phyloP scores from a whole-genome alignment of 2,329 filamentous ascomycete species.

The Fusarium longipes region DNA sequence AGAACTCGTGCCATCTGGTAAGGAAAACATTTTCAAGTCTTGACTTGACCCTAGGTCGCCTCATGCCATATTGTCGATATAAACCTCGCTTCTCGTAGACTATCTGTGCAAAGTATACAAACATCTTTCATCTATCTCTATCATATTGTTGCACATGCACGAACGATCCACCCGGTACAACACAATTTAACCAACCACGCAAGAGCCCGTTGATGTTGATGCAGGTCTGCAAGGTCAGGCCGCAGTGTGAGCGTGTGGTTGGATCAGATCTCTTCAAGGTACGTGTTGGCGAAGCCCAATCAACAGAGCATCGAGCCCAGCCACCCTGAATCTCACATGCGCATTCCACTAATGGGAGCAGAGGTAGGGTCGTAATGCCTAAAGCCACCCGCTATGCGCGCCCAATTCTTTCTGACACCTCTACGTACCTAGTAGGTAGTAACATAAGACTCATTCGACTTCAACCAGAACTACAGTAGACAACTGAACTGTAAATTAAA shows the following conservation, averaged over 20 bases:
- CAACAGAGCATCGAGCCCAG: slow-evolving; percentile 25
- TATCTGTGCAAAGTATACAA: neutral
- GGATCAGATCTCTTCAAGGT: slow-evolving; percentile 36
- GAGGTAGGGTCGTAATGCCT: slow-evolving; percentile 24
- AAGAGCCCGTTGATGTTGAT: slow-evolving; percentile 29
- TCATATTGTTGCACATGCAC: slow-evolving; percentile 27
- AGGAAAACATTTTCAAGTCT: neutral
- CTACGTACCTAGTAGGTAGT: neutral
- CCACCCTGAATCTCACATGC: slow-evolving; percentile 38
- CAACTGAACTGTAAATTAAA: too few relatives aligned
- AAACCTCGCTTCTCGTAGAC: neutral
- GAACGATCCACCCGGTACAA: slow-evolving; percentile 36
- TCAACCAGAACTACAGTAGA: neutral
- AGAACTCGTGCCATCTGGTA: slow-evolving; percentile 8
- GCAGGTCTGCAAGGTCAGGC: slow-evolving; percentile 40
- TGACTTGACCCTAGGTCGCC: neutral
- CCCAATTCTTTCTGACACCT: slow-evolving; percentile 7
- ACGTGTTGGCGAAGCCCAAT: slow-evolving; percentile 31
- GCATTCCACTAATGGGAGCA: slow-evolving; percentile 37
- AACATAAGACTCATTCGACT: slow-evolving; percentile 5
- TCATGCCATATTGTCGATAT: neutral
- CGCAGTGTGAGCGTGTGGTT: slow-evolving; percentile 34
- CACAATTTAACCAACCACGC: slow-evolving; percentile 29
- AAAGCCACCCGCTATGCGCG: slow-evolving; percentile 17
- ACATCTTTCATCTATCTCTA: slow-evolving; percentile 18